A percentile compares a stretch with the other conserved stretches of the same genome.
phyloP scores from a whole-genome alignment of 2,329 filamentous ascomycete genomes.

The Exophiala dermatitidis region DNA sequence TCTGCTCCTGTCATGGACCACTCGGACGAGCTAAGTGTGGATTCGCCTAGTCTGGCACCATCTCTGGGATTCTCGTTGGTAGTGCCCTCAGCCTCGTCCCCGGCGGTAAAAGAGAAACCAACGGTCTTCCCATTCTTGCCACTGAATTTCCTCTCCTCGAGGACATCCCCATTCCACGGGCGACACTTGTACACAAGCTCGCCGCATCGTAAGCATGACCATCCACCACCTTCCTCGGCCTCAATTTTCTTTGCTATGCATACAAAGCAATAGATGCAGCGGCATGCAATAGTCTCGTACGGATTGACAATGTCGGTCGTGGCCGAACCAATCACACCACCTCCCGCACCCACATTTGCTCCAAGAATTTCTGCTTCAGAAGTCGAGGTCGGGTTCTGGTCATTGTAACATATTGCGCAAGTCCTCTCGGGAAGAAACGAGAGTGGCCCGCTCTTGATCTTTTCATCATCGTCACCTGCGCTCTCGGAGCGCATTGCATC shows the following conservation, averaged over 20 bases:
- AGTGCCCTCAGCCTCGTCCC: conserved; percentile 2
- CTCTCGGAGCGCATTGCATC: conserved; percentile 48
- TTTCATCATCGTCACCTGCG: conserved; percentile 44
- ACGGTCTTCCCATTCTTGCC: conserved; percentile 43
- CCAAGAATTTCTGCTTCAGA: conserved; percentile 71
- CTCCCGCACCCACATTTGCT: conserved; percentile 59
- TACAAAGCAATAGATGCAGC: conserved; percentile 92
- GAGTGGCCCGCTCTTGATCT: conserved; percentile 62
- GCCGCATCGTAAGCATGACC: conserved; percentile 84
- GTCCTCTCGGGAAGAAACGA: conserved; percentile 85
- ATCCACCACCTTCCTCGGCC: conserved; percentile 87
- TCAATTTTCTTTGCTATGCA: conserved; percentile 87
- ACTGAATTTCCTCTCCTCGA: conserved; percentile 47
- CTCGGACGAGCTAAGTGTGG: conserved; percentile 13
- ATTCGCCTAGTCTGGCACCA: conserved; percentile 5
- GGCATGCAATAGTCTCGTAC: conserved; percentile 83
- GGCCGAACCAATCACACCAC: conserved; percentile 76
- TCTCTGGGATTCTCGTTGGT: conserved; percentile 2
- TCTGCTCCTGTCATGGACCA: conserved; percentile 19
- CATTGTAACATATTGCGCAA: conserved; percentile 93
- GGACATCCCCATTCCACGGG: conserved; percentile 85
- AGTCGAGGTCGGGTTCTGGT: conserved; percentile 67
- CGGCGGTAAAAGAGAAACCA: conserved; percentile 43
- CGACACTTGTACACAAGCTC: conserved; percentile 75
- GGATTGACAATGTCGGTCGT: conserved; percentile 94